phyloP scores from a whole-genome alignment of 495 filamentous ascomycete species.

The Cercophora newfieldiana region DNA sequence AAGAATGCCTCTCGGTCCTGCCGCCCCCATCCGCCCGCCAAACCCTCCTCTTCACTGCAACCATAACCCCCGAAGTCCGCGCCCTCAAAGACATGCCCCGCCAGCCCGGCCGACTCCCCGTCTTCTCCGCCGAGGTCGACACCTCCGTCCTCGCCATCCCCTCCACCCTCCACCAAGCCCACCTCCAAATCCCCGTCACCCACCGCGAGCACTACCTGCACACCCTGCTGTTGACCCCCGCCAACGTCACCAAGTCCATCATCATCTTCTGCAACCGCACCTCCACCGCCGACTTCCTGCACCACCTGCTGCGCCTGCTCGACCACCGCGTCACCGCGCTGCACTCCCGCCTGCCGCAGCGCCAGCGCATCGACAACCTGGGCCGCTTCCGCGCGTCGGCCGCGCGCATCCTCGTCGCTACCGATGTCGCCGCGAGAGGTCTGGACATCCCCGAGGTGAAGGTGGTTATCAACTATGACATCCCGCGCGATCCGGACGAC shows the following conservation, averaged over 20 bases:
- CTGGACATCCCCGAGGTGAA: constrained; percentile 92
- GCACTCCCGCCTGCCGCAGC: constrained; percentile 81
- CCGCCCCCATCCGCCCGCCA: constrained; percentile 73
- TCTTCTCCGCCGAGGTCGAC: constrained; percentile 87
- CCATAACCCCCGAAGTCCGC: constrained; percentile 88
- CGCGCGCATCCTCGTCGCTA: constrained; percentile 87
- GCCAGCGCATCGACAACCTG: constrained; percentile 80
- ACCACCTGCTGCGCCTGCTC: constrained; percentile 79
- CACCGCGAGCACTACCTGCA: constrained; percentile 94
- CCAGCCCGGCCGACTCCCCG: constrained; percentile 64
- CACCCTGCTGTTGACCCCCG: constrained; percentile 76
- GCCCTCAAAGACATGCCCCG: constrained; percentile 74
- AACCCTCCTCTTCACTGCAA: constrained; percentile 95
- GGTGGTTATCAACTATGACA: constrained; percentile 91
- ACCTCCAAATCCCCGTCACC: constrained; percentile 82
- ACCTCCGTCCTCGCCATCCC: constrained; percentile 74
- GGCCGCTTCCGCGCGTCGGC: constrained; percentile 90
- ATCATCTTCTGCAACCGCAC: constrained; percentile 98
- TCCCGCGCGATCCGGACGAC: constrained; percentile 93
- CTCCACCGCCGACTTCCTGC: constrained; percentile 80
- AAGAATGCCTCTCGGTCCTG: constrained; percentile 77
- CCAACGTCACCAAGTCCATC: constrained; percentile 68
- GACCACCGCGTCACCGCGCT: constrained; percentile 88
- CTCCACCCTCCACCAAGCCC: constrained; percentile 75
- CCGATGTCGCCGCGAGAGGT: constrained; percentile 93